Conservation (phyloP, 2,329 filamentous ascomycete genomes). For the Thelonectria discophora region DNA sequence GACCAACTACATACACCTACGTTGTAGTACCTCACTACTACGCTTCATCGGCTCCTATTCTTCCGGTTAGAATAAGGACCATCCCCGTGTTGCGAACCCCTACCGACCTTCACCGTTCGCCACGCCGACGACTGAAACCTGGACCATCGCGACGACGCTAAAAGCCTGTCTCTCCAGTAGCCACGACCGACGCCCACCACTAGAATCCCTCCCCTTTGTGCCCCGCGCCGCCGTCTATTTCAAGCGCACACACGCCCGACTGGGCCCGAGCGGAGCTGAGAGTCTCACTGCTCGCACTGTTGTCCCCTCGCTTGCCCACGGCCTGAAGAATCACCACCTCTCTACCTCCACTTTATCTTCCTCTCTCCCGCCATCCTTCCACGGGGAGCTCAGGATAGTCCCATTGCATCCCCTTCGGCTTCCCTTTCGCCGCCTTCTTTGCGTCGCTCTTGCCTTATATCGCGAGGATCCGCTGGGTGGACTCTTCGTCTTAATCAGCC, state of each 20-base stretch:
- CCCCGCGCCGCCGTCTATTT: conserved; percentile 40
- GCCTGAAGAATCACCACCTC: conserved; percentile 28
- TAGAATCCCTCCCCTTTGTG: conserved; percentile 32
- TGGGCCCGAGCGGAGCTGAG: conserved; percentile 40
- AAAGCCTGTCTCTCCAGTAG: conserved; percentile 22
- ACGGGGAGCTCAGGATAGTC: conserved; percentile 22
- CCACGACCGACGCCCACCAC: conserved; percentile 13
- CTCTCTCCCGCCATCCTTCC: conserved; percentile 11
- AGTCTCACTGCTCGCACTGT: conserved; percentile 18
- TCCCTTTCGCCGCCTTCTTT: conserved; percentile 2
- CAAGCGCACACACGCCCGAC: conserved; percentile 27
- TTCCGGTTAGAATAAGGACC: conserved; percentile 21
- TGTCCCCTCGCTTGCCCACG: conserved; percentile 31
- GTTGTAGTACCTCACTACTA: not conserved
- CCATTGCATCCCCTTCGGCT: conserved; percentile 19
- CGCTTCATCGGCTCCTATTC: conserved; percentile 14
- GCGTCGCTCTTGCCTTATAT: conserved; percentile 5
- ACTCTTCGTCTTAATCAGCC: conserved; percentile 30
- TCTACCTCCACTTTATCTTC: conserved; percentile 16
- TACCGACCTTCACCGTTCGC: conserved; percentile 40
- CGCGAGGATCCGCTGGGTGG: conserved; percentile 33
- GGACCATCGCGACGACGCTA: conserved; percentile 37
- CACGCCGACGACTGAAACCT: conserved; percentile 43
- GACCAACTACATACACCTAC: conserved; percentile 10
- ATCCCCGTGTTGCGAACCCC: conserved; percentile 33